These are phyloP conservation scores for Achaetomium macrosporum DNA, from an alignment of 2,329 filamentous ascomycete genomes.

Conservation along the genomic window DNA sequence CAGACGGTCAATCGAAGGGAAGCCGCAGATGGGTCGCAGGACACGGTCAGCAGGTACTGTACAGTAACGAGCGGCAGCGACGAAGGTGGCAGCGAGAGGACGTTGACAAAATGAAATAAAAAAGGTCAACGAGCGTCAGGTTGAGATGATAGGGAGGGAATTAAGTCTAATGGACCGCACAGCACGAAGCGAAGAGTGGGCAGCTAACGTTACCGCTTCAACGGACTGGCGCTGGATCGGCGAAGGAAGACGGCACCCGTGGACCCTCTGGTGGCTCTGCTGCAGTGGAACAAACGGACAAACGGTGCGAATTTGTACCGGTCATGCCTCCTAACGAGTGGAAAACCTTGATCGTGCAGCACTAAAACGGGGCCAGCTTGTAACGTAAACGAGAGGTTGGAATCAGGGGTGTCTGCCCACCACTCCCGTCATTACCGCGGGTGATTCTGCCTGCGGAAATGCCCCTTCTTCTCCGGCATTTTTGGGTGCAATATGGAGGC, in stretches of 20 bases:
- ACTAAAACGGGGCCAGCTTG: background rate
- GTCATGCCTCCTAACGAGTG: background rate
- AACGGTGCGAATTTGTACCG: slow-evolving; percentile 9
- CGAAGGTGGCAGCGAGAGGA: slow-evolving; percentile 13
- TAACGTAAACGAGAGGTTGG: slow-evolving; percentile 7
- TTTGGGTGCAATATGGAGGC: background rate
- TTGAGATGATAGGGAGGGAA: slow-evolving; percentile 12
- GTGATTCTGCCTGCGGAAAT: background rate
- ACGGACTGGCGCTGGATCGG: slow-evolving; percentile 12
- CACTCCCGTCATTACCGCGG: too few species aligned
- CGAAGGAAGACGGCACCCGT: slow-evolving; percentile 10
- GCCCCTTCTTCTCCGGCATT: background rate
- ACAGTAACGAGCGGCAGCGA: slow-evolving; percentile 18
- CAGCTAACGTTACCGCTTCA: slow-evolving; percentile 6
- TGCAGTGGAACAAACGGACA: slow-evolving; percentile 4
- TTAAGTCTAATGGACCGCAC: slow-evolving; percentile 9
- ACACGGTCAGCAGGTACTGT: background rate
- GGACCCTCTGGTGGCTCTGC: slow-evolving; percentile 3
- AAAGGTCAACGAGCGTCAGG: slow-evolving; percentile 18
- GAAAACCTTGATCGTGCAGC: background rate
- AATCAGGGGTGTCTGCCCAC: background rate
- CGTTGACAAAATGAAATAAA: slow-evolving; percentile 3
- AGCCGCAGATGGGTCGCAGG: slow-evolving; percentile 8
- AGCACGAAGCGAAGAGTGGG: slow-evolving; percentile 1
- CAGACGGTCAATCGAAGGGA: slow-evolving; percentile 4